Evolutionary conservation across 306 rosid genomes (phyloP), one percentile per base, ranked within the genome.

Genomic region (Myrica gale): DNA sequence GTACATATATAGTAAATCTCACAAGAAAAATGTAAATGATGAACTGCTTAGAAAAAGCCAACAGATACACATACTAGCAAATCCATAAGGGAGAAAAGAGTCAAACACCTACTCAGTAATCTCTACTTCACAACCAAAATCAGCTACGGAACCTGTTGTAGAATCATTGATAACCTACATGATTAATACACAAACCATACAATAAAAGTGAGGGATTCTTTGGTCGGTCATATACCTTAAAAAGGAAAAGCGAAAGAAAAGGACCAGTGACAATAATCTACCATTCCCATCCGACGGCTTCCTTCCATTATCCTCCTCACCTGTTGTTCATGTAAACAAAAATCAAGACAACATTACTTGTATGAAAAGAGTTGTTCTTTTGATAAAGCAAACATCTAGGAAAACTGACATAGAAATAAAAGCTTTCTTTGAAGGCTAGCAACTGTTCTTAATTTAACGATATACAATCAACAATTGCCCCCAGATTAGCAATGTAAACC

Each of bases 211-310:
- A 79, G 46, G 72, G 66, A 80, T 53, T 80, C 75, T 61, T 26
- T 51, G 44, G 76, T 74, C 65, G 46, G 48, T 51, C 74, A 46
- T 80, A 62, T 79, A 66, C 69, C 50, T 84, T 63, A 71, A 77
- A 67, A 73, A 72, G 23, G 63, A 72, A 81, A 65, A 48, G 32
- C 50, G 62, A 80, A 76, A 60, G 50, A 78, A 83, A 77, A 42
- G 68, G 82, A 72, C 79, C 76, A 80, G 72, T 53, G 63, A 68
- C 78, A 81, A 76, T 78, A 86, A 82, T 65, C 73, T 90, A 95
- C 99, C 99, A 95, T 95, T 92, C 99, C 99, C 99, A 95, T 95
- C 56, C 99, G 92, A 78, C 79, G 99, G 82, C 89, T 92, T 84
- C 99, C 99, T 89, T 92, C 97, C 97, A 95, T 92, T 88, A 92